Percentiles rank a stretch among this genome's conserved stretches.
phyloP scores from a whole-genome alignment of 2,329 filamentous ascomycete species.

The Penicillium italicum region DNA sequence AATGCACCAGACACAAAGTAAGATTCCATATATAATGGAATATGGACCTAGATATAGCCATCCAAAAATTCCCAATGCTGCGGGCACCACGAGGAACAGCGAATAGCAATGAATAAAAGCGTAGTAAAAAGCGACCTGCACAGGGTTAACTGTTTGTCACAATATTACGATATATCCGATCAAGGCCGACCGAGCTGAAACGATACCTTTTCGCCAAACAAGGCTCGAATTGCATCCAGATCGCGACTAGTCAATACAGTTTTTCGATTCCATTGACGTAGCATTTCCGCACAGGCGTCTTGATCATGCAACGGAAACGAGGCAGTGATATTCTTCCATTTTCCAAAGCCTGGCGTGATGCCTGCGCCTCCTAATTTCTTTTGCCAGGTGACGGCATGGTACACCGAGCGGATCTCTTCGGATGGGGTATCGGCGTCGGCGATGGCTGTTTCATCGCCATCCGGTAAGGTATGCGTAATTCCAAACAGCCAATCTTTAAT shows the following conservation, averaged over 20 bases:
- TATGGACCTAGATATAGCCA: conserved; percentile 84
- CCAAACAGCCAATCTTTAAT: conserved; percentile 94
- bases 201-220: conserved; percentile 67
- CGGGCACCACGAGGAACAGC: conserved; percentile 76
- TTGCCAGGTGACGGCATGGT: conserved; percentile 74
- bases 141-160: neutral
- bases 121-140: conserved; percentile 84
- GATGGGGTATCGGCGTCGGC: conserved; percentile 82
- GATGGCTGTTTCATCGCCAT: conserved; percentile 65
- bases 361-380: conserved; percentile 73
- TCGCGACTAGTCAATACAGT: conserved; percentile 63
- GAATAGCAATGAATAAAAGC: conserved; percentile 92
- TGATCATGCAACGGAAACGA: conserved; percentile 81
- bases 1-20: conserved; percentile 80
- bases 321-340: conserved; percentile 70
- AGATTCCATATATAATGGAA: conserved; percentile 73
- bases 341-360: conserved; percentile 64
- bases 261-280: conserved; percentile 67
- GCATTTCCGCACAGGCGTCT: conserved; percentile 69
- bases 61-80: conserved; percentile 68
- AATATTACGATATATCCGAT: too few species aligned
- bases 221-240: conserved; percentile 70
- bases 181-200: neutral
- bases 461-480: conserved; percentile 72
- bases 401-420: conserved; percentile 81